phyloP scores from a whole-genome alignment of 2,329 filamentous ascomycete genomes.

The Aspergillus latus region DNA sequence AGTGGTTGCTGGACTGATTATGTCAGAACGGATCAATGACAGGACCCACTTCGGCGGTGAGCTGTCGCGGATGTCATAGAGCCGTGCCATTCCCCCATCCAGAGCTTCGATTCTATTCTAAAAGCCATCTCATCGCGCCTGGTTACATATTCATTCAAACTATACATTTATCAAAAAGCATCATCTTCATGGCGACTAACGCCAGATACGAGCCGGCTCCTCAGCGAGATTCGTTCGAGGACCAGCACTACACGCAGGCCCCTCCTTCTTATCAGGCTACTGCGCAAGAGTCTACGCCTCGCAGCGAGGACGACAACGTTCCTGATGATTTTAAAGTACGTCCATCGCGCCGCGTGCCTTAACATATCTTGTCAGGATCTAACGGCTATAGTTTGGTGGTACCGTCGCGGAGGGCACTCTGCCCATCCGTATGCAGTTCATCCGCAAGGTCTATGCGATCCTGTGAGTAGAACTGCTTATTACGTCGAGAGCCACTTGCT shows the following conservation, averaged over 20 bases:
- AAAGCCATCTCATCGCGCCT: conserved; percentile 4
- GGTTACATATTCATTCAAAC: not conserved
- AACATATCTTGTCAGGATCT: not conserved
- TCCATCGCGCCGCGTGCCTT: no score
- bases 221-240: conserved; percentile 82
- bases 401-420: conserved; percentile 90
- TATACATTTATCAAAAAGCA: not conserved
- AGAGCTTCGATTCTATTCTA: not conserved
- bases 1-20: no score
- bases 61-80: no score
- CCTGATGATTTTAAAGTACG: conserved; percentile 93
- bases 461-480: conserved; percentile 52
- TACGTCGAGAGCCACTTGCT: not conserved
- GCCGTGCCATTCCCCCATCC: no score
- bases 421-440: conserved; percentile 94
- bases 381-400: conserved; percentile 70
- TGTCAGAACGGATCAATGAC: no score
- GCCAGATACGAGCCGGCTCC: conserved; percentile 81
- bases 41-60: no score
- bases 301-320: conserved; percentile 83
- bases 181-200: conserved; percentile 63
- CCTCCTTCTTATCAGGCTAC: conserved; percentile 77
- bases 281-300: conserved; percentile 54
- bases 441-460: conserved; percentile 97
- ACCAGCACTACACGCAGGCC: conserved; percentile 67